Evolutionary conservation across 768 basidiomycete species (phyloP), one percentile per base, ranked within the genome.

Genomic region (Pleurotus salmoneostramineus): DNA sequence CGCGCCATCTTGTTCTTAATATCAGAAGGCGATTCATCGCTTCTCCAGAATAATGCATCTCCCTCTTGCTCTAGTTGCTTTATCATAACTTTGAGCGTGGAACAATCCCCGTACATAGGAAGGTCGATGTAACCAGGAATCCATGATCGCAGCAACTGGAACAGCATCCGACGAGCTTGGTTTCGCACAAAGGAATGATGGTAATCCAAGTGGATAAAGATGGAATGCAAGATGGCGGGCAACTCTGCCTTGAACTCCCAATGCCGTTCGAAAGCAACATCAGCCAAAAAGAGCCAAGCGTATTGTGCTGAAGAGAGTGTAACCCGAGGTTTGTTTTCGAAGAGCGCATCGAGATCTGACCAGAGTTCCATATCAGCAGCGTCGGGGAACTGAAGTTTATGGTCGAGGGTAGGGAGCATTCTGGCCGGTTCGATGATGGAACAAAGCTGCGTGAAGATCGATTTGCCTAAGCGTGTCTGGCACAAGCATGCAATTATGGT

Each of bases 401-500:
- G 90, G 60, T 87, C 91, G 60, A 86, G 83, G 10, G 77, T 84
- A 10, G 84, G 89, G 8, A 94, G 77, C 88, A 95, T 95, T 44
- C 89, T 84, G 34, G 83, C 80, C 15, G 95, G 93, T 61, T 92
- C 89, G 48, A 95, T 86, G 60, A 95, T 78, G 40, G 83, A 83
- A 69, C 89, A 92, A n/a, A 97, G 72, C 50, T 94, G 92, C 63
- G 88, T 84, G 63, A 93, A 90, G 35, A 93, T 81, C 56, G 86
- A 77, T 5, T 81, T 77, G 3, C 91, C 92, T 12, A 86, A 81
- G 12, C 78, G 76, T 27, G 89, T 90, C 57, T 90, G 87, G 54
- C 91, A 91, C 5, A 98, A 78, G 63, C 86, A 94, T 0, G 93
- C 88, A 17, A 96, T 82, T 54, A 95, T 84, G 61, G 87, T 88